Base-by-base conservation (phyloP, 768 basidiomycete species). In the Epithele typhae region DNA sequence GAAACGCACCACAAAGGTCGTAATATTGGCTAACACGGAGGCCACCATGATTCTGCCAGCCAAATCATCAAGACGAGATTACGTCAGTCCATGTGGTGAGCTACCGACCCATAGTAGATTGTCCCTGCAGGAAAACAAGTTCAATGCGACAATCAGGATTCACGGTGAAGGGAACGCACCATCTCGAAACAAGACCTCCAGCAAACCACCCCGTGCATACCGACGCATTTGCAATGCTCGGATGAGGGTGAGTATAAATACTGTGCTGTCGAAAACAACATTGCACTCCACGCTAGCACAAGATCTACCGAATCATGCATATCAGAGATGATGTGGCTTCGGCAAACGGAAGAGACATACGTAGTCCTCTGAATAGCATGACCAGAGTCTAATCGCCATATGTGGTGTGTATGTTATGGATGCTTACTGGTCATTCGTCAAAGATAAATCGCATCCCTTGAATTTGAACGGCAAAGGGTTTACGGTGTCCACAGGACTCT, bases 211-310 rank as follows among this genome's bases (percentile, higher is more conserved):
- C 24, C 39, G 44, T 22, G 38, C 37, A 22, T 39, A 25, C 2
- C 37, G 39, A 11, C 43, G 46, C 43, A 55, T 41, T 3, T 40
- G 34, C 9, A 55, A 33, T 1, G 50, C 47, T 14, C 37, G 43
- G n/a, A 45, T 18, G 17, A 51, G 34, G 4, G 54, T 55, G 27
- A 52, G 18, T 3, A 44, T 21, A 12, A 55, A 51, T 22, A 55
- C 43, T 6, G 47, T 46, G 12, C 50, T 52, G 37, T 55, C 54
- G 37, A 52, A 55, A 39, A 48, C 11, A 55, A 34, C 47, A 55
- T 46, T 10, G 50, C 40, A 6, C 23, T n/a, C 54, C 54, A 55
- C 2, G 49, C 56, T n/a, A 43, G 12, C 1, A 43, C 48, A 27
- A 55, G 27, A 24, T 52, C 61, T 63, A 32, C 32, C 27, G 6